Evolutionary conservation across 345 rosid genomes (phyloP).

Genomic region (Reutealis trisperma): DNA sequence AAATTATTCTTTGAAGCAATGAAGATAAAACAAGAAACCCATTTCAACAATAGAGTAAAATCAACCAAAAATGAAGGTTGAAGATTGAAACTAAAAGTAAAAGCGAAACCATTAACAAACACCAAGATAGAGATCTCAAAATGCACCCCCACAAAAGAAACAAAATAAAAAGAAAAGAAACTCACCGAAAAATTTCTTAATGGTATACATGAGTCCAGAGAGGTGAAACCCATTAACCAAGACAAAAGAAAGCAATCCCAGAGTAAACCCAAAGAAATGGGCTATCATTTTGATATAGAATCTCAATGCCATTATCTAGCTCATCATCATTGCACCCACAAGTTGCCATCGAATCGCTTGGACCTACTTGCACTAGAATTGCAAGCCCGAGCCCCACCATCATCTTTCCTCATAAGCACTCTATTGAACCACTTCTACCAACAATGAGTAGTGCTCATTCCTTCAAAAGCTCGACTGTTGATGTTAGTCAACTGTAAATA

Average conservation of each 20-base stretch:
- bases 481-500: too few species aligned
- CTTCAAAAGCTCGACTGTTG: too few species aligned
- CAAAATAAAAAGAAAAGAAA: neutral
- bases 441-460: too few species aligned
- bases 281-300: slow-evolving; percentile 22
- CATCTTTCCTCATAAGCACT: too few species aligned
- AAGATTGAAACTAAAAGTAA: neutral
- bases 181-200: slow-evolving; percentile 22
- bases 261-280: slow-evolving; percentile 23
- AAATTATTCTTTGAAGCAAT: slow-evolving; percentile 10
- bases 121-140: slow-evolving; percentile 6
- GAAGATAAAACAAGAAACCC: slow-evolving; percentile 24
- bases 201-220: slow-evolving; percentile 23
- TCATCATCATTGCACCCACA: too few species aligned
- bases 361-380: too few species aligned
- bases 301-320: too few species aligned
- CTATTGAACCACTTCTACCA: too few species aligned
- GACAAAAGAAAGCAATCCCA: slow-evolving; percentile 16
- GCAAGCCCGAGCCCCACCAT: too few species aligned
- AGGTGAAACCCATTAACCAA: slow-evolving; percentile 13
- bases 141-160: neutral
- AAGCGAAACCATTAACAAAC: neutral
- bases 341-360: too few species aligned
- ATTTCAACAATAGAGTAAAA: slow-evolving; percentile 19
- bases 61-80: slow-evolving; percentile 5